A percentile compares a stretch with the other conserved stretches of the same genome.
phyloP scores from a whole-genome alignment of 257 asterid genomes.

The Plantago major region DNA sequence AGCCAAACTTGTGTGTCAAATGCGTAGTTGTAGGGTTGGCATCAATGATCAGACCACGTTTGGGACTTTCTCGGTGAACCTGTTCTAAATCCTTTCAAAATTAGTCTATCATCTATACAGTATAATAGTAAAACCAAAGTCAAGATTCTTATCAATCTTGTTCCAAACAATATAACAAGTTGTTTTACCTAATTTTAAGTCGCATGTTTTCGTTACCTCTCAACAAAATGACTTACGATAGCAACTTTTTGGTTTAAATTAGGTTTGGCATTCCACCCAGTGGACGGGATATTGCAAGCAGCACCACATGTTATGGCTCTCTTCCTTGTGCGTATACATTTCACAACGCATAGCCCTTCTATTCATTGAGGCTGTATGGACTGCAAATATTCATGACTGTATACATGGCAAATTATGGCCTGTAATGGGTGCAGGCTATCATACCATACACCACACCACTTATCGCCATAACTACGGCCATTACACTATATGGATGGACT shows the following conservation, averaged over 20 bases:
- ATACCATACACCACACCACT: slow-evolving; percentile 96
- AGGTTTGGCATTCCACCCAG: slow-evolving; percentile 96
- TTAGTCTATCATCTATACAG: too few relatives aligned
- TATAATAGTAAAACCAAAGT: too few relatives aligned
- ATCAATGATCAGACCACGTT: too few relatives aligned
- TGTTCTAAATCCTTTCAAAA: too few relatives aligned
- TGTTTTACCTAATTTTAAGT: too few relatives aligned
- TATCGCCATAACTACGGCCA: slow-evolving; percentile 95
- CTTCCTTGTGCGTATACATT: slow-evolving; percentile 74
- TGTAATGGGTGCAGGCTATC: slow-evolving; percentile 97
- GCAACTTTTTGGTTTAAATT: slow-evolving; percentile 5
- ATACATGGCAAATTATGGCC: slow-evolving; percentile 90
- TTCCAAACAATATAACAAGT: too few relatives aligned
- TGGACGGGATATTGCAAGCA: slow-evolving; percentile 94
- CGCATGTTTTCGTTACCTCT: too few relatives aligned
- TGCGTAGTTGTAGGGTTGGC: too few relatives aligned
- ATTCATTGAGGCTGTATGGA: slow-evolving; percentile 83
- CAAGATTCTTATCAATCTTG: too few relatives aligned
- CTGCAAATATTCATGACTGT: slow-evolving; percentile 94
- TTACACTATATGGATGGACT: slow-evolving; percentile 96
- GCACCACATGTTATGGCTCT: slow-evolving; percentile 78
- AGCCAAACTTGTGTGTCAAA: too few relatives aligned
- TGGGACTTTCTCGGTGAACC: too few relatives aligned
- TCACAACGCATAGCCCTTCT: slow-evolving; percentile 61
- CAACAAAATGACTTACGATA: too few relatives aligned